Evolutionary conservation across 169 alveolate genomes (phyloP).

Genomic region (Hepatocystis sp.): DNA sequence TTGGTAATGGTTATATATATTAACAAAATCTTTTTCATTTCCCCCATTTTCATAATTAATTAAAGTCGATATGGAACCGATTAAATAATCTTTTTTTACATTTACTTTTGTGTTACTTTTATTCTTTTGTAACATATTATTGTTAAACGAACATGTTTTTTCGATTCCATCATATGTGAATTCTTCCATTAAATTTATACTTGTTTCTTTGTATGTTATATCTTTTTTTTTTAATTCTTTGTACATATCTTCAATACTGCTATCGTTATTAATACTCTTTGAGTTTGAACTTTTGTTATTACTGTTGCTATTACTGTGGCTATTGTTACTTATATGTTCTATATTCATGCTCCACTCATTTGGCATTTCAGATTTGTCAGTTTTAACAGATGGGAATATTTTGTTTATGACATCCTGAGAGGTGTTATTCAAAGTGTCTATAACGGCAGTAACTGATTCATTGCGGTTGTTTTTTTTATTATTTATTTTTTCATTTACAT

Average conservation of each 20-base stretch:
- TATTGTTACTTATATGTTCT: too few relatives aligned
- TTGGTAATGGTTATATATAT: slow-evolving; percentile 43
- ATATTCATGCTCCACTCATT: too few relatives aligned
- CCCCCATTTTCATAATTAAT: slow-evolving; percentile 34
- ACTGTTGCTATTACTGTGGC: too few relatives aligned
- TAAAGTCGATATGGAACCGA: slow-evolving; percentile 56
- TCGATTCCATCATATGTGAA: slow-evolving; percentile 11
- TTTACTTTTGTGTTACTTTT: slow-evolving; percentile 17
- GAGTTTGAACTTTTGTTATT: background rate
- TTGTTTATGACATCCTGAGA: too few relatives aligned
- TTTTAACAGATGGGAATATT: too few relatives aligned
- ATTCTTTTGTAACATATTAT: slow-evolving; percentile 30
- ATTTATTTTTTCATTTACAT: too few relatives aligned
- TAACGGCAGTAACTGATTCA: too few relatives aligned
- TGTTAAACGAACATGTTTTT: slow-evolving; percentile 23
- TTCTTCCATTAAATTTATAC: background rate
- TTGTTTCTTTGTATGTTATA: slow-evolving; percentile 16
- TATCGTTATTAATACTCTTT: slow-evolving; percentile 15
- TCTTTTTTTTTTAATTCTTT: slow-evolving; percentile 21
- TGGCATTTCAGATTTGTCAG: too few relatives aligned
- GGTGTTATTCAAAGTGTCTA: too few relatives aligned
- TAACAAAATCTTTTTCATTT: slow-evolving; percentile 64
- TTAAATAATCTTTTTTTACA: slow-evolving; percentile 37
- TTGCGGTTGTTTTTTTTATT: too few relatives aligned
- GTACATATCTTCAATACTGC: slow-evolving; percentile 36